Evolutionary conservation across 148 eudicot genomes (phyloP), one percentile per base, ranked within the genome.

Genomic region (Simmondsia chinensis): DNA sequence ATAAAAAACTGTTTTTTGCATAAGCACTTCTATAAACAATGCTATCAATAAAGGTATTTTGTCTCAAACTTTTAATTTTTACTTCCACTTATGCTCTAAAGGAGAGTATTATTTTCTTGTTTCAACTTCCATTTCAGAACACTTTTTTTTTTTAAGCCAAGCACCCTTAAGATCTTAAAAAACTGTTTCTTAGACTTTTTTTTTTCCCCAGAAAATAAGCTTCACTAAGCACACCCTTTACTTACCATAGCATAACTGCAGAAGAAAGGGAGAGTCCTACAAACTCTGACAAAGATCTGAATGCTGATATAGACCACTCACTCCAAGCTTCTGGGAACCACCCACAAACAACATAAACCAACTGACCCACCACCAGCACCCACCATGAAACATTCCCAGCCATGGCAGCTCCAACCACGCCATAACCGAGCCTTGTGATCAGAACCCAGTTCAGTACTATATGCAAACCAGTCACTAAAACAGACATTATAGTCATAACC

Each of bases 321-420:
- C 48, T 57, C 76, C 76, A 60, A 0, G 76, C 16, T 35, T 61
- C 61, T n/a, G 68, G 76, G 36, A 60, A 65, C 14, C 6, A 56
- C 0, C 68, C 76, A 34, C 59, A 56, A 51, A 71, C 47, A 10
- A 71, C 44, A 42, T 71, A 71, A 23, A 39, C 19, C 14, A 52
- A 9, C 37, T 71, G 68, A 43, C 60, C 61, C 29, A 60, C 27
- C 6, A 56, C 56, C 31, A 71, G 31, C 13, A 71, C 23, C 71
- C 67, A 71, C 76, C 76, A 71, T 0, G 76, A 60, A 7, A 71
- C 40, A 50, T 65, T 60, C 18, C 54, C 71, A 41, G 76, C 71
- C 3, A 71, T 42, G n/a, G 76, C 76, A 33, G 71, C 72, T 35
- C 76, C 72, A 43, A 60, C 28, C 11, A 71, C 43, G 35, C 76